These are phyloP conservation scores for Sclerotinia sclerotiorum DNA, from an alignment of 2,329 filamentous ascomycete genomes.

Conservation along the genomic window DNA sequence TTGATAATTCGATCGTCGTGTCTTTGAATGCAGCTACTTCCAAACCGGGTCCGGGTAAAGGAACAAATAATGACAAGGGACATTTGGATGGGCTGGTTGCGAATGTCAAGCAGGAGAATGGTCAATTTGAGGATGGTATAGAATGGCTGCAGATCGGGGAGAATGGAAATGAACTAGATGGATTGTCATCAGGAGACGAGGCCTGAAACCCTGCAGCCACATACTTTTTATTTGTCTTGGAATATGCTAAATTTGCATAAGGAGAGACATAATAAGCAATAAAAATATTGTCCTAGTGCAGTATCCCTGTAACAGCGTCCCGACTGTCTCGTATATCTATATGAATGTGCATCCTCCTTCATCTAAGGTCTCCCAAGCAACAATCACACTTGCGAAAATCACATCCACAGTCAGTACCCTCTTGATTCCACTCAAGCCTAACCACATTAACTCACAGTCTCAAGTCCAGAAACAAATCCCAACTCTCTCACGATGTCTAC, in stretches of 20 bases:
- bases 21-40: slow-evolving; percentile 10
- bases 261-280: neutral
- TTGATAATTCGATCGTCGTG: neutral
- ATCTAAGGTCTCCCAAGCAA: neutral
- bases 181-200: neutral
- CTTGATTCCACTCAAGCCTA: neutral
- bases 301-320: neutral
- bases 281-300: neutral
- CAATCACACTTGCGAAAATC: neutral
- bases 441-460: neutral
- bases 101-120: neutral
- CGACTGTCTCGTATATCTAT: neutral
- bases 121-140: neutral
- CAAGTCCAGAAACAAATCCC: neutral
- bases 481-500: neutral
- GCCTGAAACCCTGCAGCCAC: neutral
- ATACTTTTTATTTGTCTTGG: neutral
- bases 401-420: neutral
- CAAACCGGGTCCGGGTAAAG: neutral
- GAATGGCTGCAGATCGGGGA: neutral
- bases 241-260: neutral
- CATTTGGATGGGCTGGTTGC: neutral
- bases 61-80: neutral
- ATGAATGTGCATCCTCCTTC: neutral
- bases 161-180: neutral